Evolutionary conservation across 164 flowering plant genomes (phyloP), one percentile per base, ranked within the genome.

Genomic region (Cinnamomum chago): DNA sequence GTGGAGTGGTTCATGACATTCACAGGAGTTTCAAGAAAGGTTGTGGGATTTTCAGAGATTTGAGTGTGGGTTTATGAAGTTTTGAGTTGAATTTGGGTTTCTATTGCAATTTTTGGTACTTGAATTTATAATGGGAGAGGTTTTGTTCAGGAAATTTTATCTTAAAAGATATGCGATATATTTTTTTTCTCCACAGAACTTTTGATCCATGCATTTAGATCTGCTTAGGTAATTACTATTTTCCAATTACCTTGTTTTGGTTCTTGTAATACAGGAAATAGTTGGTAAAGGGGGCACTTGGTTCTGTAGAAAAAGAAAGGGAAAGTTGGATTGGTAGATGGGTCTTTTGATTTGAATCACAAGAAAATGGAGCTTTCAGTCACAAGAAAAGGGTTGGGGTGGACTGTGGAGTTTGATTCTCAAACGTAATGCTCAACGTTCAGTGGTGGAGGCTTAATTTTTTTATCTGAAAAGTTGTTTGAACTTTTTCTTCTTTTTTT

Each of bases 321-420:
- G 33, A 65, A 30, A 62, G 71, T 68, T 60, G 22, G 67, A 60
- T 71, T 73, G 77, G 75, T 70, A 71, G 79, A 28, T 80, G 65
- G 72, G 72, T 9, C 47, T 75, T 73, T 58, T 62, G 70, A 70
- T 68, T 72, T 68, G 50, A 33, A 72, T 76, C 77, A 73, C 67
- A 76, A 65, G 77, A 75, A 65, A 20, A 50, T 58, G 33, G 50
- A 28, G 58, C 30, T 75, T 78, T 23, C 65, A 55, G 70, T 84
- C 81, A 81, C 82, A 79, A 52, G 78, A 76, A 74, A 72, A 68
- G 74, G 64, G 70, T 35, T 68, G 35, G 35, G 35, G 35, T 30
- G 40, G 40, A 30, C 33, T 30, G 79, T 30, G 76, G 64, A 72
- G 40, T 76, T 77, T 67, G 40, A 75, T 28, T 67, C 55, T 70